Conservation (phyloP, 257 asterid species). For the Solanum tarijense region DNA sequence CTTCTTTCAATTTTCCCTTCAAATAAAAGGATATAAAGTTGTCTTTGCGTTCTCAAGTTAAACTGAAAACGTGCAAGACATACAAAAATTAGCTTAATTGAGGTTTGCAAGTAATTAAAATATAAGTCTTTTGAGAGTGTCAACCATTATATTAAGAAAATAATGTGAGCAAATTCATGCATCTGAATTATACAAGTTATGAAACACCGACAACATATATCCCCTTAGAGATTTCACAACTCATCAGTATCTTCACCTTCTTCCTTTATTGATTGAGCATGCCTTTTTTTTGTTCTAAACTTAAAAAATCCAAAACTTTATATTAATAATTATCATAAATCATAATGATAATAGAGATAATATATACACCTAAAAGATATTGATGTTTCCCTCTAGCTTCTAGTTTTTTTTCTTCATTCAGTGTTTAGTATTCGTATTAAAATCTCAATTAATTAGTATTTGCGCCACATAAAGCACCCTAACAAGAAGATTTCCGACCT, state of each 20-base stretch:
- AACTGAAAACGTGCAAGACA: neutral
- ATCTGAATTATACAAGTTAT: neutral
- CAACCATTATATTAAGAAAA: neutral
- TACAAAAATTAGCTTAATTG: neutral
- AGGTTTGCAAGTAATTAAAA: neutral
- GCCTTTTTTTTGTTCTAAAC: neutral
- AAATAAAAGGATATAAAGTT: neutral
- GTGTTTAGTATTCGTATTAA: neutral
- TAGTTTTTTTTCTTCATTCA: neutral
- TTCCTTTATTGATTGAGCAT: neutral
- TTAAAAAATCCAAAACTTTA: neutral
- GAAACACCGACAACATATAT: neutral
- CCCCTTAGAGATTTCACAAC: constrained; percentile 13
- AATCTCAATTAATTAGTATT: neutral
- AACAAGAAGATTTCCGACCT: neutral
- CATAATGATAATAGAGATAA: neutral
- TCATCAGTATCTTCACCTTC: constrained; percentile 6
- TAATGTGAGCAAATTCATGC: constrained; percentile 6
- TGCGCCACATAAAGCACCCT: fast-evolving
- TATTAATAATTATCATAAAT: neutral
- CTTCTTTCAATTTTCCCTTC: neutral
- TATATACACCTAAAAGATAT: neutral
- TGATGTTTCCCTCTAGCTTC: neutral
- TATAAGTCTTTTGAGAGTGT: neutral
- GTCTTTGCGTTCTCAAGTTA: neutral